phyloP scores from a whole-genome alignment of 805 yeast species.

The Candida morakotiae region DNA sequence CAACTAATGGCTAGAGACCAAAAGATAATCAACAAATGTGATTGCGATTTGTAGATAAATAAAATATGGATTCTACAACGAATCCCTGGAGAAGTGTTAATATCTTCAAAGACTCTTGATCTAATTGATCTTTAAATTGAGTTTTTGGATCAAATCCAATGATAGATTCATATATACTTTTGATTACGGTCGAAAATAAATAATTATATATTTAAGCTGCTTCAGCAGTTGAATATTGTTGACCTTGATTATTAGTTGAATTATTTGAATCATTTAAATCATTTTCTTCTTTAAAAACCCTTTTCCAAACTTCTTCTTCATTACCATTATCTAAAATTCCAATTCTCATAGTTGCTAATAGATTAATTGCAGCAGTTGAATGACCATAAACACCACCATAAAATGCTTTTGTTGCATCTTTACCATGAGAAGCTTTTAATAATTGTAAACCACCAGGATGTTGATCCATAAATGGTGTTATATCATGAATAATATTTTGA shows the following conservation, averaged over 20 bases:
- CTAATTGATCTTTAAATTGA: no score
- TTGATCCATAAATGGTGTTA: slow-evolving; percentile 83
- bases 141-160: no score
- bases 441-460: slow-evolving; percentile 93
- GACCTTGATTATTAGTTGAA: slow-evolving; percentile 11
- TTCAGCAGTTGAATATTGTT: slow-evolving; percentile 28
- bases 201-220: slow-evolving; percentile 26
- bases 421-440: slow-evolving; percentile 77
- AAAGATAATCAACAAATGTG: no score
- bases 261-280: slow-evolving; percentile 25
- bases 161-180: no score
- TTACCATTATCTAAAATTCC: slow-evolving; percentile 80
- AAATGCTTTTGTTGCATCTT: slow-evolving; percentile 91
- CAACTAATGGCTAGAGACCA: no score
- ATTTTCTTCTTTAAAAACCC: slow-evolving; percentile 64
- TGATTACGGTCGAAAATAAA: no score
- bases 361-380: slow-evolving; percentile 88
- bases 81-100: no score
- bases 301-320: slow-evolving; percentile 79
- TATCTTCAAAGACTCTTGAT: no score
- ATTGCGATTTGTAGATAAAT: no score
- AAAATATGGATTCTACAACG: no score
- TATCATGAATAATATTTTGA: slow-evolving; percentile 89
- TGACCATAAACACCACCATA: slow-evolving; percentile 94
- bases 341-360: slow-evolving; percentile 89